Evolutionary conservation across 768 basidiomycete species (phyloP).

Genomic region (Amanita subjunquillea): DNA sequence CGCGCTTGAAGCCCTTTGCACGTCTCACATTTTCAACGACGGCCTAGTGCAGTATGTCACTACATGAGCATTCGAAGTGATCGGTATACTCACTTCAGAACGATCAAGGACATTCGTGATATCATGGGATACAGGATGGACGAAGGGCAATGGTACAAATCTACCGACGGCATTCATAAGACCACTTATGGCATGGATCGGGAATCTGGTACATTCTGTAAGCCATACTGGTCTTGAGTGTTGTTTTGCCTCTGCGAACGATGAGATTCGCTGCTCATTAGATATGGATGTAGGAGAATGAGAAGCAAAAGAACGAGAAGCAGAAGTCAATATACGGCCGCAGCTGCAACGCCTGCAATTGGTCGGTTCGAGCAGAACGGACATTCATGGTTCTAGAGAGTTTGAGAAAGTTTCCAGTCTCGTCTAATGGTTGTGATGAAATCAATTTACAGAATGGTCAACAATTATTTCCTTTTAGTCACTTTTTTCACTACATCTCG

Average conservation of each 20-base stretch:
- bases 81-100: not conserved
- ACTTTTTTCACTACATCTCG: no score
- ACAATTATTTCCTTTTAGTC: no score
- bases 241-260: not conserved
- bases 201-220: not conserved
- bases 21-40: not conserved
- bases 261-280: not conserved
- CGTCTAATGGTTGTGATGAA: no score
- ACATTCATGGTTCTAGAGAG: no score
- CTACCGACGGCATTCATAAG: not conserved
- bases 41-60: not conserved
- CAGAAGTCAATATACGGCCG: not conserved
- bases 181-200: not conserved
- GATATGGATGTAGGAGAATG: not conserved
- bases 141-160: not conserved
- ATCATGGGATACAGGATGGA: not conserved
- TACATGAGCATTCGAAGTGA: not conserved
- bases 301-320: not conserved
- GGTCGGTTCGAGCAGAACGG: no score
- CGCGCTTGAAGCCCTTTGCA: not conserved
- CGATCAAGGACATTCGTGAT: not conserved
- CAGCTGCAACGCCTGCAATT: not conserved
- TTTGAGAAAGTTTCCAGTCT: no score
- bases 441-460: no score
- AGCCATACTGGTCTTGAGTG: not conserved